phyloP scores from a whole-genome alignment of 2,329 filamentous ascomycete genomes.

The Aureobasidium namibiae region DNA sequence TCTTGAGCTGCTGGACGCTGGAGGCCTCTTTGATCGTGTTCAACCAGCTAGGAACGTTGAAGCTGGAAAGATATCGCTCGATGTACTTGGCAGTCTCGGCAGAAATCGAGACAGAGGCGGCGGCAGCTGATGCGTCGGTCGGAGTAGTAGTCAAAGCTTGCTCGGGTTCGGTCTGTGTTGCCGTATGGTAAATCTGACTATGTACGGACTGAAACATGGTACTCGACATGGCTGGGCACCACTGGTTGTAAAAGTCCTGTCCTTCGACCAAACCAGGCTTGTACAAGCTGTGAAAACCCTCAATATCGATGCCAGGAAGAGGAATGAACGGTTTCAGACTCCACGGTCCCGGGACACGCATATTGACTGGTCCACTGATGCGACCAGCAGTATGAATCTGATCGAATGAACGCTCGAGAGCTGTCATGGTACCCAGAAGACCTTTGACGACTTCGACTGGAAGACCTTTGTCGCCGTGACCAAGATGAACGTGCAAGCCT shows the following conservation, averaged over 20 bases:
- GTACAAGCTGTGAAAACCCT: not conserved
- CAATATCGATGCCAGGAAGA: not conserved
- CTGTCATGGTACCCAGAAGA: not conserved
- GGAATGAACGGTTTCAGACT: not conserved
- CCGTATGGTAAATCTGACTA: not conserved
- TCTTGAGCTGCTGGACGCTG: not conserved
- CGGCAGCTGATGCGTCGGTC: not conserved
- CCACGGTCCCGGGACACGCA: not conserved
- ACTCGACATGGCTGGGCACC: not conserved
- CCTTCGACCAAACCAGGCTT: not conserved
- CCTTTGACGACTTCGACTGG: not conserved
- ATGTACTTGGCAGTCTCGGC: not conserved
- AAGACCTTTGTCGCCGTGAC: not conserved
- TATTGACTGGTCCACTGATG: not conserved
- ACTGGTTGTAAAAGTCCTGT: not conserved
- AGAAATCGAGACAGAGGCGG: not conserved
- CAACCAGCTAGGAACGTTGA: slow-evolving; percentile 3
- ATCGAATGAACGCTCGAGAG: slow-evolving; percentile 3
- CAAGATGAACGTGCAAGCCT: not conserved
- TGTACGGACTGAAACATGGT: not conserved
- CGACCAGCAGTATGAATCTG: not conserved
- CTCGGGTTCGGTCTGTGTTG: not conserved
- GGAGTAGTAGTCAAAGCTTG: not conserved
- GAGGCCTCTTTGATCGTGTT: not conserved
- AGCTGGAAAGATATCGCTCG: not conserved